phyloP scores from a whole-genome alignment of 768 basidiomycete genomes.

The Trametes maxima region DNA sequence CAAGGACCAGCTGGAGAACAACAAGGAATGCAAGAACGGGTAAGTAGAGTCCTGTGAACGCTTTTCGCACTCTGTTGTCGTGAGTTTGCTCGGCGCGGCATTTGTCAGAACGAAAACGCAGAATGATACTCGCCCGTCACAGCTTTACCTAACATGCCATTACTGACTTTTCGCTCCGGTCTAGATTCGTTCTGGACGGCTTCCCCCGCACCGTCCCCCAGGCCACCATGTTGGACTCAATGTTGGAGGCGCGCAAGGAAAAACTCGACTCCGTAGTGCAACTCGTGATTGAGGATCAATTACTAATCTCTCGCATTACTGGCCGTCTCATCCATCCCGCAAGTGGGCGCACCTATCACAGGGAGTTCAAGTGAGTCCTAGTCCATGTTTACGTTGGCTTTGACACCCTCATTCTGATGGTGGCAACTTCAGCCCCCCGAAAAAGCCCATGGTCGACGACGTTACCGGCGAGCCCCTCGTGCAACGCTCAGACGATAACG shows the following conservation, averaged over 20 bases:
- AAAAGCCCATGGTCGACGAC: constrained; percentile 94
- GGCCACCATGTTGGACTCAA: constrained; percentile 92
- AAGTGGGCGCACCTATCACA: constrained; percentile 92
- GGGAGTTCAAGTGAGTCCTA: constrained; percentile 86
- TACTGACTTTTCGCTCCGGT: neutral
- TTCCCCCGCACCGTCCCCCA: constrained; percentile 98
- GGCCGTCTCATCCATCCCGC: constrained; percentile 91
- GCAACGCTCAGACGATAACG: constrained; percentile 97
- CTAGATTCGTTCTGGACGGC: constrained; percentile 97
- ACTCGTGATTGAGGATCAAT: constrained; percentile 88
- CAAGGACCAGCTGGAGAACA: constrained; percentile 91
- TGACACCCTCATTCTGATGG: neutral
- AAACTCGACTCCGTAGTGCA: constrained; percentile 92
- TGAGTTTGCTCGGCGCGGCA: no score
- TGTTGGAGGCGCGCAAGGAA: constrained; percentile 83
- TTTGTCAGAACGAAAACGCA: no score
- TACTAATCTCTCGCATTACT: constrained; percentile 97
- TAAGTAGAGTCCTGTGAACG: constrained; percentile 47
- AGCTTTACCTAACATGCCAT: neutral
- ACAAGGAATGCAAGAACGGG: constrained; percentile 94
- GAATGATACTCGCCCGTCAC: no score
- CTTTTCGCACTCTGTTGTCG: neutral
- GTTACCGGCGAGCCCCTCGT: constrained; percentile 93
- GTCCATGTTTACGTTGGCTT: constrained; percentile 2
- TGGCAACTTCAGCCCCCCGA: constrained; percentile 74